Base-by-base conservation (phyloP, 768 basidiomycete genomes). In the Pulveroboletus ravenelii region DNA sequence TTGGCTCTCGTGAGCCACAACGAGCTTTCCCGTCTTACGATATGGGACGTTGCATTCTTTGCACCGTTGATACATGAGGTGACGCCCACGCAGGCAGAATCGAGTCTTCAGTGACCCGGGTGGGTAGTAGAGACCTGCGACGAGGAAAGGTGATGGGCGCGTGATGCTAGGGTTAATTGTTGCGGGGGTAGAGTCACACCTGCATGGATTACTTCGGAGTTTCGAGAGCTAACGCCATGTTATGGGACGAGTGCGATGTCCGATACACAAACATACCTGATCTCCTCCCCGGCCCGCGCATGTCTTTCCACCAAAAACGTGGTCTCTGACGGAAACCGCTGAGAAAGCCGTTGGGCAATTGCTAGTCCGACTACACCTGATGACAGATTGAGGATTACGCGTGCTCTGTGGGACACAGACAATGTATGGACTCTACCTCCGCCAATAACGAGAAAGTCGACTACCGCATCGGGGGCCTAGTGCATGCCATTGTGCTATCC, bases 161-260 rank as follows among this genome's bases (percentile, higher is more conserved):
- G 18, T 47, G 15, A 45, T 12, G 27, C 6, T 30, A 10, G 25
- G n/a, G 20, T 9, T 35, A 34, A 30, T 8, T 27, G 9, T 29
- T 36, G 8, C 12, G 25, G 25, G 25, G 25, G 17, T 31, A 29
- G 32, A 3, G 18, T 20, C 63, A 38, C 62, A 83, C 89, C 93
- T 53, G 89, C 85, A 71, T 97, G 94, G 25, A 97, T 87, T 20
- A 98, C 94, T 62, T 96, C 94, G 0, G 93, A 94, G 65, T 95
- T 96, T 14, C 94, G 81, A 36, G 90, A 93, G 65, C 93, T 93
- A 47, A 20, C 13, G 9, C 13, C 12, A 44, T 17, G 20, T 40
- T 17, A 45, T 43, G 42, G 43, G 30, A n/a, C 12, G 0, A 6
- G 12, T 13, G 13, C 12, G 20, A 47, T 14, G 13, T 44, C 17